Base-by-base conservation (phyloP, 805 yeast species). In the Ogataea paradorogensis region DNA sequence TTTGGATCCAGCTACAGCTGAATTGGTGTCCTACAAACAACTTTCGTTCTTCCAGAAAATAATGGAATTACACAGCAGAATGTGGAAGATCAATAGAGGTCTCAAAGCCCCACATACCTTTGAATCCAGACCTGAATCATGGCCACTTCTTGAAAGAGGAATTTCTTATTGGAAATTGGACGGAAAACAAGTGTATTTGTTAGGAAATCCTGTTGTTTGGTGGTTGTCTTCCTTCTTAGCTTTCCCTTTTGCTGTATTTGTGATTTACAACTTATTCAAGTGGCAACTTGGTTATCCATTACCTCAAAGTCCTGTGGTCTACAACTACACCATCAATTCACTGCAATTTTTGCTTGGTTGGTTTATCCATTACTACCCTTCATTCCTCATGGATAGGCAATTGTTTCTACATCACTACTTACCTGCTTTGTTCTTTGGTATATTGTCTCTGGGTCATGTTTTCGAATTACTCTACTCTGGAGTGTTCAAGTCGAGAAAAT, bases 371-470 rank as follows among this genome's bases (percentile, higher is more conserved):
- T 82, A 76, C 58, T 58, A 71, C 39, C 95, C 95, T 50, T 84
- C 86, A 38, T 82, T 76, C 65, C 67, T 90, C 43, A 90, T 90
- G 98, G 89, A 81, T 16, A 80, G 98, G 67, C 97, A 90, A 67
- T 65, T 90, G 65, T 90, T 91, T 69, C 70, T 90, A 59, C 98
- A 90, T 63, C 98, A 90, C 64, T 91, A 91, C 63, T 67, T 93
- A 51, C 97, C 96, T 41, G 87, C 98, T 2, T 75, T 87, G 38
- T 93, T 88, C 67, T 93, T 93, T 64, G 69, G 58, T 10, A 55
- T 63, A n/a, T 46, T 67, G 46, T 52, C 65, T 41, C 37, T 65
- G 45, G 63, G 66, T 46, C 57, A 63, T 42, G 38, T 55, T 9
- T 52, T 63, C 20, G 65, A 65, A 46, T 48, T 62, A 21, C 15